Conservation (phyloP, 73 alveolate species). For the Blepharisma stoltei region DNA sequence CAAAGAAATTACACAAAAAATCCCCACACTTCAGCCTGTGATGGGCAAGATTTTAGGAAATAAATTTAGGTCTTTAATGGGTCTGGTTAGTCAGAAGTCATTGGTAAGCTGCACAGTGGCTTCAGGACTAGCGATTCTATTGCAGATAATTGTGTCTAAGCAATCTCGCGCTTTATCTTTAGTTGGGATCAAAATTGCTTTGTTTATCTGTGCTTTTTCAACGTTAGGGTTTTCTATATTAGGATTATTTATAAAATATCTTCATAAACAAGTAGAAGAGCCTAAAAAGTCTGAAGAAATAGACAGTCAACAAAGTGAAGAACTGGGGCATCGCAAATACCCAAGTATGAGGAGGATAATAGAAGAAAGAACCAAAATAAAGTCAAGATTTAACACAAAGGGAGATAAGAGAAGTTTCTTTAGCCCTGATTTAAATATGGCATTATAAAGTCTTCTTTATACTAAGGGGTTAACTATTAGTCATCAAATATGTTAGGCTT, state of each 20-base stretch:
- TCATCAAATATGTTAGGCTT: too few relatives aligned
- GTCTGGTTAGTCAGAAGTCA: not conserved
- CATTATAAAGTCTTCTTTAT: not conserved
- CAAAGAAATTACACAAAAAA: not conserved
- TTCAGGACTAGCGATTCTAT: not conserved
- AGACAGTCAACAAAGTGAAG: not conserved
- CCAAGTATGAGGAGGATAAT: not conserved
- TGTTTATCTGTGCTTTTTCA: not conserved
- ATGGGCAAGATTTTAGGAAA: slow-evolving; percentile 15
- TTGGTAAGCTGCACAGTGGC: not conserved
- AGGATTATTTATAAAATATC: not conserved
- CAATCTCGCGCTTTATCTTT: not conserved
- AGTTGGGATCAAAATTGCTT: not conserved
- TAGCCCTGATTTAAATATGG: slow-evolving; percentile 23
- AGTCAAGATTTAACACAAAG: slow-evolving; percentile 25
- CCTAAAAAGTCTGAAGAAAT: not conserved
- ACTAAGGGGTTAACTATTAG: too few relatives aligned
- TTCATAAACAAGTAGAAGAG: slow-evolving; percentile 9
- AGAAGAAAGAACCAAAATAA: not conserved
- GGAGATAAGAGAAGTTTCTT: slow-evolving; percentile 13
- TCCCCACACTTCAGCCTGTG: slow-evolving; percentile 23
- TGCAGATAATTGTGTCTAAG: slow-evolving; percentile 8
- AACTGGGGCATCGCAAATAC: not conserved
- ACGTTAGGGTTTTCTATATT: not conserved
- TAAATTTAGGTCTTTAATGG: slow-evolving; percentile 8